phyloP scores from a whole-genome alignment of 495 filamentous ascomycete species.

The Acidiella bohemica region DNA sequence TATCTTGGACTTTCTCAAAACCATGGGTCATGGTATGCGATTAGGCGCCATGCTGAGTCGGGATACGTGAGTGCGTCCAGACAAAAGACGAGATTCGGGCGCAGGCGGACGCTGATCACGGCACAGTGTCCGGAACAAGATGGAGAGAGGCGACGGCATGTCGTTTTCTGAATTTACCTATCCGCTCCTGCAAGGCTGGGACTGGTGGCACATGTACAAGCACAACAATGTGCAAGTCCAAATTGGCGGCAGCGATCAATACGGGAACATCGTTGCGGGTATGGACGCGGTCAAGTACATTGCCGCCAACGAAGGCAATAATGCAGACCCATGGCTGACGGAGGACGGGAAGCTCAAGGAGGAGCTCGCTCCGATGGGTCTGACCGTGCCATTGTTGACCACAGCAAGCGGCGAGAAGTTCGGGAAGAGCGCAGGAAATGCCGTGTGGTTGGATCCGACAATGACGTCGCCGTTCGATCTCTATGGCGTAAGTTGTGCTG shows the following conservation, averaged over 20 bases:
- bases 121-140: slow-evolving; percentile 62
- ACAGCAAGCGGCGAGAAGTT: slow-evolving; percentile 79
- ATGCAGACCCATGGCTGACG: slow-evolving; percentile 19
- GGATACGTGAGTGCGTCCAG: slow-evolving; percentile 58
- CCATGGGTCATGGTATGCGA: slow-evolving; percentile 56
- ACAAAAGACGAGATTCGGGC: too few relatives aligned
- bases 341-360: slow-evolving; percentile 20
- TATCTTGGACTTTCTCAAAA: slow-evolving; percentile 56
- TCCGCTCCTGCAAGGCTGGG: slow-evolving; percentile 88
- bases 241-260: slow-evolving; percentile 92
- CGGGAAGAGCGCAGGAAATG: slow-evolving; percentile 89
- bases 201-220: slow-evolving; percentile 76
- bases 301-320: slow-evolving; percentile 19
- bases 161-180: slow-evolving; percentile 89
- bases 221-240: slow-evolving; percentile 56
- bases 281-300: slow-evolving; percentile 69
- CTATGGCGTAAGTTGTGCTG: slow-evolving; percentile 45
- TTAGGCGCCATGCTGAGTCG: slow-evolving; percentile 76
- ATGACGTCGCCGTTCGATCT: slow-evolving; percentile 74
- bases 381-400: slow-evolving; percentile 82
- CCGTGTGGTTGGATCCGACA: slow-evolving; percentile 76
- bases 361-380: slow-evolving; percentile 47
- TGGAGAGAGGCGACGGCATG: slow-evolving; percentile 75
- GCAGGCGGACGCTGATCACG: slow-evolving; percentile 24
- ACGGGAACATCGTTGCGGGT: slow-evolving; percentile 86